phyloP scores from a whole-genome alignment of 306 rosid species.

The Castanea sativa region DNA sequence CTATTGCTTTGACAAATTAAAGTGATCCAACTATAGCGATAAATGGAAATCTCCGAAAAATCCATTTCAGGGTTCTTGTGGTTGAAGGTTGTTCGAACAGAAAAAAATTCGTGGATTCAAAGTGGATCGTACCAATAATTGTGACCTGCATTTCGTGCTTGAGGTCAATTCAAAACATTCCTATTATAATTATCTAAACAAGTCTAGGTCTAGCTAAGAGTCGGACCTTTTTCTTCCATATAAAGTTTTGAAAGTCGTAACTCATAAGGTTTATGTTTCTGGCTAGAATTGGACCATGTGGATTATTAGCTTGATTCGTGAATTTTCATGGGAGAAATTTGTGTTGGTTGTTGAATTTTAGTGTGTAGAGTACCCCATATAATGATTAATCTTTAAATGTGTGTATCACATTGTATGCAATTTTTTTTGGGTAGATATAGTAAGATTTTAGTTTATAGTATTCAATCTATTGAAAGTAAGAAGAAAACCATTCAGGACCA shows the following conservation, averaged over 20 bases:
- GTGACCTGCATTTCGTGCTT: conserved; percentile 12
- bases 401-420: too few relatives aligned
- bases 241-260: conserved; percentile 22
- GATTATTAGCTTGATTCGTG: neutral
- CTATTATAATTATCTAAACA: conserved; percentile 13
- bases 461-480: too few relatives aligned
- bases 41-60: conserved; percentile 5
- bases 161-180: conserved; percentile 44
- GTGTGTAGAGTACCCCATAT: conserved; percentile 1
- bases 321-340: neutral
- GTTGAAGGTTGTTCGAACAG: neutral
- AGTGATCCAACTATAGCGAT: neutral
- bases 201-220: neutral
- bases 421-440: too few relatives aligned
- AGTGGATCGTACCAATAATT: conserved; percentile 26
- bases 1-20: conserved; percentile 2
- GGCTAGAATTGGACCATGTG: conserved; percentile 24
- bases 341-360: neutral
- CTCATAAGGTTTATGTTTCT: neutral
- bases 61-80: conserved; percentile 14
- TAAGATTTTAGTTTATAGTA: too few relatives aligned
- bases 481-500: too few relatives aligned
- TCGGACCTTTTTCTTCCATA: neutral
- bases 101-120: conserved; percentile 19
- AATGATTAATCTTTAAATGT: too few relatives aligned